Base-by-base conservation (phyloP, 2,329 filamentous ascomycete species). In the Colletotrichum eleusines region DNA sequence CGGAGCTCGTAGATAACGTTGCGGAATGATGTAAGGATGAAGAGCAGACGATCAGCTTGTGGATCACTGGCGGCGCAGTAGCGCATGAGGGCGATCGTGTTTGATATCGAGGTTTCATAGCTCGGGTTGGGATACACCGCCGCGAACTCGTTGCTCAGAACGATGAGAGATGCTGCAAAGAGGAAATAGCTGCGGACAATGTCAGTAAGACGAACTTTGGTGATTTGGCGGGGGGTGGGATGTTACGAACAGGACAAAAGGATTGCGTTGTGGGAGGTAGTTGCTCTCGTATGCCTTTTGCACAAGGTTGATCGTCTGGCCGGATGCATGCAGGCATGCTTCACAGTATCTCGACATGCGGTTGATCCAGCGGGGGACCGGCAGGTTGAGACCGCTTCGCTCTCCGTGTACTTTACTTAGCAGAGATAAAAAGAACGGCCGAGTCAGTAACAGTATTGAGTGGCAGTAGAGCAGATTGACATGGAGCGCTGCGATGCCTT, bases 381-480 rank as follows among this genome's bases (percentile, higher is more conserved):
- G 66, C 16, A 73, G 35, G 18, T 53, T 38, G 54, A 72, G 72
- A 61, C 76, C 66, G 67, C 80, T 74, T 58, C 77, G 74, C 68
- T 81, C 76, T 71, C 78, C 76, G 44, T 79, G 77, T 2, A 77
- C 75, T 75, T 81, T 79, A 66, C 82, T 88, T 50, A 90, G 81
- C 16, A 89, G 82, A 68, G 86, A 87, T 18, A 91, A 79, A 69
- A 91, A 89, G 76, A 92, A 91, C 0, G 90, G 90, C 35, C 90
- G 83, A 1, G 88, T 90, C 1, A 92, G 83, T 0, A 92, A 81
- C 33, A 92, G 85, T 51, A 91, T 85, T 0, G 88, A 88, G 75
- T 92, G 89, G 66, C 85, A 87, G 68, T 91, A 88, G 44, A 91
- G 81, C 31, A 92, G 80, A 70, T 90, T 90, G 68, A 87, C 81